These are phyloP conservation scores for Alternaria dauci DNA, from an alignment of 2,329 filamentous ascomycete species.

Conservation along the genomic window DNA sequence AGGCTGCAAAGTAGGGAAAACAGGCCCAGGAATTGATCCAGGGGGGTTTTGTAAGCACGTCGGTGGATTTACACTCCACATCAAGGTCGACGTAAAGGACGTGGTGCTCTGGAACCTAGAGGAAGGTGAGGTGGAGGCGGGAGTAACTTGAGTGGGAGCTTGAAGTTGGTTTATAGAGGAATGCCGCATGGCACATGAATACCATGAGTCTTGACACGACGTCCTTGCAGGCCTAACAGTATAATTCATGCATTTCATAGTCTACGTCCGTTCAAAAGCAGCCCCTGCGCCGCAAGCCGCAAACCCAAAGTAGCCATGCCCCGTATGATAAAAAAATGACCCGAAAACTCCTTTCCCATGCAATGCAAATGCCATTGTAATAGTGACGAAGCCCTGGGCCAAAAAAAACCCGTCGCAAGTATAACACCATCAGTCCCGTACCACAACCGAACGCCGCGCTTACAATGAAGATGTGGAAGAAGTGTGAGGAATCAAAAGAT, in stretches of 20 bases:
- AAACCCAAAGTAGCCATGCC: not conserved
- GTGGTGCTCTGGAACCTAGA: too few relatives aligned
- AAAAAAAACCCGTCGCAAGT: not conserved
- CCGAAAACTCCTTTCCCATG: slow-evolving; percentile 28
- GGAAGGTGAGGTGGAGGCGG: too few relatives aligned
- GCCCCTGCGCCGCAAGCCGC: not conserved
- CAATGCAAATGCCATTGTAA: slow-evolving; percentile 25
- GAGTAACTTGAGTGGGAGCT: too few relatives aligned
- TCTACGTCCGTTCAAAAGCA: slow-evolving; percentile 3
- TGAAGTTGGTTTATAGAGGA: too few relatives aligned
- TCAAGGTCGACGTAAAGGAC: too few relatives aligned
- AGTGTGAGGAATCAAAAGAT: slow-evolving; percentile 5
- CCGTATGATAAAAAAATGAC: slow-evolving; percentile 6
- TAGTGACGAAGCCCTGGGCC: slow-evolving; percentile 8
- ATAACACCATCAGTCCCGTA: slow-evolving; percentile 13
- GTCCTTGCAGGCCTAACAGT: not conserved
- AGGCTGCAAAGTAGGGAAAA: too few relatives aligned
- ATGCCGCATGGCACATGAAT: not conserved
- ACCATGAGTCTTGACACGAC: not conserved
- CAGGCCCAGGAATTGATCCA: too few relatives aligned
- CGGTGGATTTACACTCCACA: too few relatives aligned
- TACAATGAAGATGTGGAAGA: slow-evolving; percentile 17
- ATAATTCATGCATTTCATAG: not conserved
- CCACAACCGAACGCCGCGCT: slow-evolving; percentile 38
- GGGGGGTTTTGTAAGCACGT: too few relatives aligned